Conservation (phyloP, 352 stramenopile species). For the Pythium chondricola region DNA sequence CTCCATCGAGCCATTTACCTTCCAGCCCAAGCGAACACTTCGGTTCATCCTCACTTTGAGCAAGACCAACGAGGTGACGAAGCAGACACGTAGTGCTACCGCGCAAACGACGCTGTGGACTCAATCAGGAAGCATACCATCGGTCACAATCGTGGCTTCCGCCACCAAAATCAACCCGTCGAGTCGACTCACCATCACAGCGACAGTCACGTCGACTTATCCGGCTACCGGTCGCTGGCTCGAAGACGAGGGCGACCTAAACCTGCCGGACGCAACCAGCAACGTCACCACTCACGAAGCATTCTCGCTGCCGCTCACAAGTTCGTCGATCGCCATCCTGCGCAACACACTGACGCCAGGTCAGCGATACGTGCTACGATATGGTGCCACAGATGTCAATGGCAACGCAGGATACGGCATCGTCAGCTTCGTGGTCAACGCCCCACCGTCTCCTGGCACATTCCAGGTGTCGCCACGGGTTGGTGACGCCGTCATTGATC, state of each 20-base stretch:
- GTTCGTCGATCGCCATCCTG: conserved; percentile 38
- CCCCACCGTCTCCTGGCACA: conserved; percentile 43
- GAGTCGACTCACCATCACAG: conserved; percentile 28
- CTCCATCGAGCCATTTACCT: conserved; percentile 35
- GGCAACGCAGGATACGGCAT: conserved; percentile 47
- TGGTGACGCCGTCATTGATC: conserved; percentile 48
- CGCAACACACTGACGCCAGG: conserved; percentile 51
- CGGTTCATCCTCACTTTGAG: conserved; percentile 38
- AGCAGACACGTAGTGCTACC: conserved; percentile 4
- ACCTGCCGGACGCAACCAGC: conserved; percentile 18
- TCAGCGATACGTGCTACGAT: conserved; percentile 60
- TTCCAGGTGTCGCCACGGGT: conserved; percentile 36
- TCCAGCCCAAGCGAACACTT: conserved; percentile 32
- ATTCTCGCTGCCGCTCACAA: conserved; percentile 55
- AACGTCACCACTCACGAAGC: conserved; percentile 26
- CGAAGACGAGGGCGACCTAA: conserved; percentile 53
- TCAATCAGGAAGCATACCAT: conserved; percentile 31
- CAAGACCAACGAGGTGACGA: conserved; percentile 15
- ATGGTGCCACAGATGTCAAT: conserved; percentile 45
- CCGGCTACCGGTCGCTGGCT: conserved; percentile 48
- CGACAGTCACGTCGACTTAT: conserved; percentile 46
- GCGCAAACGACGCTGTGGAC: conserved; percentile 42
- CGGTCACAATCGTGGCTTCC: conserved; percentile 26
- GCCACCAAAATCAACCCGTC: conserved; percentile 43
- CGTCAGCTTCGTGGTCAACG: conserved; percentile 47